These are phyloP conservation scores for Gilbertella persicaria DNA, from an alignment of 371 early-diverging fungal species.

Conservation along the genomic window DNA sequence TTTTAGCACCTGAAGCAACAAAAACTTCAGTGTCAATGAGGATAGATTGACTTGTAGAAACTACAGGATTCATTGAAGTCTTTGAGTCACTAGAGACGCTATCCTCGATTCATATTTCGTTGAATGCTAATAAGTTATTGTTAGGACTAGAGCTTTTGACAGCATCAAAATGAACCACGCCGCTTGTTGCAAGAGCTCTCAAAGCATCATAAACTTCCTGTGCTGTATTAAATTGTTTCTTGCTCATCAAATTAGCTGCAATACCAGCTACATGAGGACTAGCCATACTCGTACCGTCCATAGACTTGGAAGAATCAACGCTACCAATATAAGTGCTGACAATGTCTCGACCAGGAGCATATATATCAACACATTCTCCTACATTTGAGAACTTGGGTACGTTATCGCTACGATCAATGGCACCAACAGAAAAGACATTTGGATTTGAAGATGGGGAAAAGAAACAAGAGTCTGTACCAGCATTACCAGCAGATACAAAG, in stretches of 20 bases:
- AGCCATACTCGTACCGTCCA: slow-evolving; percentile 78
- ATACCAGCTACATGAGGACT: slow-evolving; percentile 68
- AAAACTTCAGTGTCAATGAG: no score
- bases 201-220: slow-evolving; percentile 51
- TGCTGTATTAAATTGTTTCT: slow-evolving; percentile 15
- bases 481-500: slow-evolving; percentile 77
- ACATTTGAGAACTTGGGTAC: slow-evolving; percentile 54
- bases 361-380: slow-evolving; percentile 60
- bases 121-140: no score
- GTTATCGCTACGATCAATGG: slow-evolving; percentile 44
- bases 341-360: slow-evolving; percentile 54
- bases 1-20: no score
- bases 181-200: background rate
- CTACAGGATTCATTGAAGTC: no score
- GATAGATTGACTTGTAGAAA: no score
- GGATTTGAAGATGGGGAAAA: slow-evolving; percentile 67
- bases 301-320: slow-evolving; percentile 32
- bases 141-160: slow-evolving; percentile 1
- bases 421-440: slow-evolving; percentile 71
- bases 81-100: no score
- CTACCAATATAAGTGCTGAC: slow-evolving; percentile 50
- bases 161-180: background rate
- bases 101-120: no score
- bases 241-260: slow-evolving; percentile 43
- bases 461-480: slow-evolving; percentile 64